A percentile compares a stretch with the other conserved stretches of the same genome.
Conservation (phyloP, 2,329 filamentous ascomycete genomes). For the Pseudogymnoascus sp. region DNA sequence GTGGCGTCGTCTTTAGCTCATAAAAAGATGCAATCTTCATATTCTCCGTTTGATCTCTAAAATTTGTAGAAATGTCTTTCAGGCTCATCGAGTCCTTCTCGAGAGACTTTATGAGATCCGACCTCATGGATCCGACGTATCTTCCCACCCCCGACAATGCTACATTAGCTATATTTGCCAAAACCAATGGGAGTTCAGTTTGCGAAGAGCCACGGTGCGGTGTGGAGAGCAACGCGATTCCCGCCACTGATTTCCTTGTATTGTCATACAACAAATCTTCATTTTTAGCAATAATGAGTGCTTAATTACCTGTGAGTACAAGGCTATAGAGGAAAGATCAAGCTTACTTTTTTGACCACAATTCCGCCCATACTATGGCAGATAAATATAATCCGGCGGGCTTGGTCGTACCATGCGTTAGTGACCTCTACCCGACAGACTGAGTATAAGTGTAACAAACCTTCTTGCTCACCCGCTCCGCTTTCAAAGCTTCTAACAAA, state of each 20-base stretch:
- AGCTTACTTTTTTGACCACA: constrained; percentile 14
- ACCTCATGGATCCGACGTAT: neutral
- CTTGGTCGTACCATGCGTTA: constrained; percentile 5
- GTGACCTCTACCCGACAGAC: neutral
- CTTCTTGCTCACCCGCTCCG: neutral
- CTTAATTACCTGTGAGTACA: constrained; percentile 8
- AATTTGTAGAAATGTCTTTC: constrained; percentile 14
- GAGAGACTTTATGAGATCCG: constrained; percentile 13
- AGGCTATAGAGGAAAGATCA: no score
- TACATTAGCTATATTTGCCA: constrained; percentile 7
- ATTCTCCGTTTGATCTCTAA: constrained; percentile 12
- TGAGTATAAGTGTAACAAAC: neutral
- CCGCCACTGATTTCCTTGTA: neutral
- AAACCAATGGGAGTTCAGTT: constrained; percentile 9
- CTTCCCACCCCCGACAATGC: neutral
- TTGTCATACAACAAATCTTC: neutral
- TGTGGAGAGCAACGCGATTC: constrained; percentile 10
- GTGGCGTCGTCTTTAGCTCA: constrained; percentile 11
- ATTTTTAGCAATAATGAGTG: constrained; percentile 10
- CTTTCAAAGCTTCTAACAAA: constrained; percentile 14
- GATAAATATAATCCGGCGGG: constrained; percentile 14
- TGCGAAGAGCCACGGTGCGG: constrained; percentile 10
- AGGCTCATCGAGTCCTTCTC: constrained; percentile 12
- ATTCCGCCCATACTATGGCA: constrained; percentile 17
- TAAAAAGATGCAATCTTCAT: constrained; percentile 17